Base-by-base conservation (phyloP, 2,329 filamentous ascomycete genomes). In the Xenosphaeropsis pyriputrescens region DNA sequence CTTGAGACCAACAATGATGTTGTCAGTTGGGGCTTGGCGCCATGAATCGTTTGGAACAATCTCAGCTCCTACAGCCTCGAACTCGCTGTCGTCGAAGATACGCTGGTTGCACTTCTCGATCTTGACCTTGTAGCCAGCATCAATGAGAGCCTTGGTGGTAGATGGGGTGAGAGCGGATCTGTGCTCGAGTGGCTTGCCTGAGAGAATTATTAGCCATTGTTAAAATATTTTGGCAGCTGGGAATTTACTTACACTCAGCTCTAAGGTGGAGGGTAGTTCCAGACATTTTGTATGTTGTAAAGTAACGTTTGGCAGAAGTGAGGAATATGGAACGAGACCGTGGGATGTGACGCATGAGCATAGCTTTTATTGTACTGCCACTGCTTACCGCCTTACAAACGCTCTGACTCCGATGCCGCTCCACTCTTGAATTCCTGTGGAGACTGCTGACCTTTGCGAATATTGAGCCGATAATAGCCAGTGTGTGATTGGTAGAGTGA, bases 1-100 rank as follows among this genome's bases (percentile, higher is more conserved):
- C 68, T 88, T 88, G 42, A 88, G 67, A 31, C 82, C 82, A 41
- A 86, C 60, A 43, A 88, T 76, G 50, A 85, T 73, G 53, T 81
- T 68, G 44, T 82, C 75, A 46, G 64, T 60, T 30, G 79, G 75
- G 1, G 74, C 79, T 41, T 79, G 64, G 38, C 66, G 64, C 81
- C 81, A 88, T 36, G 67, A 72, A 32, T 78, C 74, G 45, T 74
- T 69, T 12, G 71, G 67, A 12, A 85, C 73, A 16, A 86, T 64
- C 12, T 63, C 70, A 33, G 76, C 77, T 35, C 80, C 80, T 22
- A 69, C 67, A 41, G 67, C 62, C 57, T 70, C 65, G 48, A 75
- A 80, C 52, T 81, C 75, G 32, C 53, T 57, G 47, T 76, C 71
- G 22, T 71, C 63, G 46, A 71, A 78, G 50, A 85, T 84, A 39